These are phyloP conservation scores for Castanospermum australe DNA, from an alignment of 306 rosid genomes.

Conservation along the genomic window DNA sequence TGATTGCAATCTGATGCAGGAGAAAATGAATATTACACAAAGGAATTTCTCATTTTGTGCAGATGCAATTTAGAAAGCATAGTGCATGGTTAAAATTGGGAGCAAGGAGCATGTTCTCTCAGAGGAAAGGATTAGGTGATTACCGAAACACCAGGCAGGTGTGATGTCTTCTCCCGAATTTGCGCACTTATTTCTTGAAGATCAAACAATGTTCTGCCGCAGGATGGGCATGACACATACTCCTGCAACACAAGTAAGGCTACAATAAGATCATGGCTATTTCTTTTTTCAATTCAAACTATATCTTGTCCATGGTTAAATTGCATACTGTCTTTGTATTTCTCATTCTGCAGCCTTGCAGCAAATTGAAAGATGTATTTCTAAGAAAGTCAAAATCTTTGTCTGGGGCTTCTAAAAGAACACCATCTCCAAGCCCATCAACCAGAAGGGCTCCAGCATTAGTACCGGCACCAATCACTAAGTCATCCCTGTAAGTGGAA, in stretches of 20 bases:
- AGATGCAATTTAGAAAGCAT: neutral
- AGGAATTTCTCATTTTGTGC: neutral
- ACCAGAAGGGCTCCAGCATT: constrained; percentile 92
- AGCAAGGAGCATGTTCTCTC: neutral
- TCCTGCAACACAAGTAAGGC: constrained; percentile 60
- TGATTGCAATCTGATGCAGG: constrained; percentile 82
- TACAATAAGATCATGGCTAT: neutral
- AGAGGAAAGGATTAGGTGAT: constrained; percentile 18
- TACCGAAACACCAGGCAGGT: constrained; percentile 98
- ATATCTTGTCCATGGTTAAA: constrained; percentile 3
- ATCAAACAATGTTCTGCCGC: constrained; percentile 98
- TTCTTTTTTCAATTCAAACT: neutral
- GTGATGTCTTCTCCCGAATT: constrained; percentile 90
- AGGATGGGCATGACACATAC: constrained; percentile 97
- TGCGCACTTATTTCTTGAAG: constrained; percentile 96
- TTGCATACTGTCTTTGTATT: constrained; percentile 87
- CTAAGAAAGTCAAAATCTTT: constrained; percentile 87
- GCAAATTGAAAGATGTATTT: constrained; percentile 92
- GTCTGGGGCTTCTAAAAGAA: constrained; percentile 81
- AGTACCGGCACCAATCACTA: constrained; percentile 90
- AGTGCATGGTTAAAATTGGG: neutral
- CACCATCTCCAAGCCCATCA: constrained; percentile 97
- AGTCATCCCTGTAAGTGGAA: constrained; percentile 70
- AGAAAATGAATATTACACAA: neutral
- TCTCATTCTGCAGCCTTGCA: constrained; percentile 99